Conservation (phyloP, 176 grass and related monocot species). For the Musa beccarii region DNA sequence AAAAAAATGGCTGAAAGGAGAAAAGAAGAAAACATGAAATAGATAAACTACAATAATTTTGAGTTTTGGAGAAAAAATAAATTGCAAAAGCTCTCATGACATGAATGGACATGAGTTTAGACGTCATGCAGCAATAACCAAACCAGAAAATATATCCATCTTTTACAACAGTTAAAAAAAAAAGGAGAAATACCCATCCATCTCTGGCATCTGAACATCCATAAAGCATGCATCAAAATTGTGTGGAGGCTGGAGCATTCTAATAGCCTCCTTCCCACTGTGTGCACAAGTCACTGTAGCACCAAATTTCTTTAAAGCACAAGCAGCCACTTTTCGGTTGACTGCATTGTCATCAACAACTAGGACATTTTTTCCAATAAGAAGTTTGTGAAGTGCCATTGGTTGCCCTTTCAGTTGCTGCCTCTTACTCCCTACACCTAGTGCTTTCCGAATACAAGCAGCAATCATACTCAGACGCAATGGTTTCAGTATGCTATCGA, state of each 20-base stretch:
- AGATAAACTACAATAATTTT: too few species aligned
- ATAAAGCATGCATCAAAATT: slow-evolving; percentile 76
- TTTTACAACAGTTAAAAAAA: neutral
- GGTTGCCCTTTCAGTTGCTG: slow-evolving; percentile 29
- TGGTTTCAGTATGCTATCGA: slow-evolving; percentile 53
- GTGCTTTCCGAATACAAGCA: slow-evolving; percentile 47
- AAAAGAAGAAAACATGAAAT: too few species aligned
- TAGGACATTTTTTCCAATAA: slow-evolving; percentile 45
- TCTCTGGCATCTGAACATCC: slow-evolving; percentile 87
- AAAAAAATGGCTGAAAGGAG: too few species aligned
- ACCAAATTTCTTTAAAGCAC: slow-evolving; percentile 69
- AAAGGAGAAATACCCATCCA: slow-evolving; percentile 48
- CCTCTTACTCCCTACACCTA: slow-evolving; percentile 37
- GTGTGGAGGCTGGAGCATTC: slow-evolving; percentile 45
- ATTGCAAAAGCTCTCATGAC: too few species aligned
- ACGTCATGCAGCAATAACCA: neutral
- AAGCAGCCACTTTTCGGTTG: slow-evolving; percentile 57
- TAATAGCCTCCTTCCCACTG: slow-evolving; percentile 54
- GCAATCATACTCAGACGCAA: slow-evolving; percentile 54
- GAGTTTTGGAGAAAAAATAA: too few species aligned
- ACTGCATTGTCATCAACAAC: slow-evolving; percentile 83
- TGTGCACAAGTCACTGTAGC: slow-evolving; percentile 55
- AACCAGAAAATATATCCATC: neutral
- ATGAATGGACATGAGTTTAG: too few species aligned
- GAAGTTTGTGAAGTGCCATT: neutral